Conservation (phyloP, 495 filamentous ascomycete species). For the Penicillium antarcticum region DNA sequence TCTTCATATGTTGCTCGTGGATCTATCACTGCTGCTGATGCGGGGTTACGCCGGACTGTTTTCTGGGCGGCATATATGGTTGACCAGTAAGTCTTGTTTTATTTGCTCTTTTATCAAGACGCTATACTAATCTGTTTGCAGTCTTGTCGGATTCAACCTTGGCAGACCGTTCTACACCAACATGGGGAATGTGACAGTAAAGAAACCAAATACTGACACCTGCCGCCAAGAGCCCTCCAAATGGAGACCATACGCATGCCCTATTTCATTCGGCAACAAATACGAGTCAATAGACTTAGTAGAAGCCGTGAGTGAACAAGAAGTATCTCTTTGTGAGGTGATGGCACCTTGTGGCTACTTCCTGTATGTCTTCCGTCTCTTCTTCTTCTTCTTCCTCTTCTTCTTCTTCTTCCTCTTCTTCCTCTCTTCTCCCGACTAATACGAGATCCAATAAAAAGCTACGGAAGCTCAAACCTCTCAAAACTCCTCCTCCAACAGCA, state of each 20-base stretch:
- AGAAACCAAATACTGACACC: slow-evolving; percentile 10
- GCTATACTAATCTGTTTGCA: slow-evolving; percentile 2
- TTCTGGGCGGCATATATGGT: slow-evolving; percentile 36
- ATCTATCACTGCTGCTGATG: slow-evolving; percentile 18
- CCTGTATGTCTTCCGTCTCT: slow-evolving; percentile 6
- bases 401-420: no score
- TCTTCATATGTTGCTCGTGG: slow-evolving; percentile 22
- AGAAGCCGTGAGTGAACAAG: slow-evolving; percentile 12
- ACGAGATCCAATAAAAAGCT: neutral
- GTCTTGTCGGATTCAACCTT: slow-evolving; percentile 29
- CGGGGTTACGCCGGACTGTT: slow-evolving; percentile 20
- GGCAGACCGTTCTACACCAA: slow-evolving; percentile 23
- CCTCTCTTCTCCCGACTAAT: no score
- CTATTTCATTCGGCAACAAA: neutral
- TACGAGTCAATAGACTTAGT: neutral
- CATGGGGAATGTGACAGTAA: slow-evolving; percentile 24
- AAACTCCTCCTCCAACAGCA: slow-evolving; percentile 14
- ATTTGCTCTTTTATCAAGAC: neutral
- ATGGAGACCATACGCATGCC: slow-evolving; percentile 9
- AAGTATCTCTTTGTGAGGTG: slow-evolving; percentile 26
- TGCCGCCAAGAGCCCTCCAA: neutral
- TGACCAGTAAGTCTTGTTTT: slow-evolving; percentile 24
- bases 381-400: neutral
- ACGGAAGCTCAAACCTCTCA: slow-evolving; percentile 13
- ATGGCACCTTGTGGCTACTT: slow-evolving; percentile 23